phyloP scores from a whole-genome alignment of 495 filamentous ascomycete genomes.

The Corynascus novoguineensis region DNA sequence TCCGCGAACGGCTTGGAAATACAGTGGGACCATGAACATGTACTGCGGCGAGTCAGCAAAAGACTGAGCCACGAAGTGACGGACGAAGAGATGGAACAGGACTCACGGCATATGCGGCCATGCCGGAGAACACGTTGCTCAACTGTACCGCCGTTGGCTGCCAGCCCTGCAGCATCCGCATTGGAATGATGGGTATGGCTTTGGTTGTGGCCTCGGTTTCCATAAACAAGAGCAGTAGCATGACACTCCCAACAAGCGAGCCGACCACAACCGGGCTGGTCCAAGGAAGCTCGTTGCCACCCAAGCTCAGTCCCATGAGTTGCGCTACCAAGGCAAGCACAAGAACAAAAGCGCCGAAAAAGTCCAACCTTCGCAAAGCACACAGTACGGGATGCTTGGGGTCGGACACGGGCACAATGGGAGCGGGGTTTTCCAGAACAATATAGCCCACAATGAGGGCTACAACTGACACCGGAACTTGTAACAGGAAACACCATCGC shows the following conservation, averaged over 20 bases:
- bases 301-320: conserved; percentile 54
- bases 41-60: conserved; percentile 41
- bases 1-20: conserved; percentile 58
- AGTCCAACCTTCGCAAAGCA: conserved; percentile 52
- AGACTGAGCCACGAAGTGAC: too few species aligned
- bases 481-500: conserved; percentile 47
- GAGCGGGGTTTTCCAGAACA: conserved; percentile 43
- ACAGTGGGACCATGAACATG: conserved; percentile 59
- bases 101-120: conserved; percentile 57
- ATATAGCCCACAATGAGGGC: conserved; percentile 51
- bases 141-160: conserved; percentile 51
- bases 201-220: conserved; percentile 52
- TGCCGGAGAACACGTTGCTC: conserved; percentile 57
- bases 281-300: conserved; percentile 60
- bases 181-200: conserved; percentile 58
- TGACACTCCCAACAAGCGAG: conserved; percentile 45
- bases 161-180: conserved; percentile 51
- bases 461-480: conserved; percentile 49
- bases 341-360: conserved; percentile 49
- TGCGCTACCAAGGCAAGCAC: conserved; percentile 53
- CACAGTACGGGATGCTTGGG: conserved; percentile 27
- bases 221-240: conserved; percentile 48
- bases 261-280: conserved; percentile 46
- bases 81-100: background rate
- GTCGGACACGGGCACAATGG: conserved; percentile 12